phyloP scores from a whole-genome alignment of 2,329 filamentous ascomycete genomes.

The Periconia macrospinosa region DNA sequence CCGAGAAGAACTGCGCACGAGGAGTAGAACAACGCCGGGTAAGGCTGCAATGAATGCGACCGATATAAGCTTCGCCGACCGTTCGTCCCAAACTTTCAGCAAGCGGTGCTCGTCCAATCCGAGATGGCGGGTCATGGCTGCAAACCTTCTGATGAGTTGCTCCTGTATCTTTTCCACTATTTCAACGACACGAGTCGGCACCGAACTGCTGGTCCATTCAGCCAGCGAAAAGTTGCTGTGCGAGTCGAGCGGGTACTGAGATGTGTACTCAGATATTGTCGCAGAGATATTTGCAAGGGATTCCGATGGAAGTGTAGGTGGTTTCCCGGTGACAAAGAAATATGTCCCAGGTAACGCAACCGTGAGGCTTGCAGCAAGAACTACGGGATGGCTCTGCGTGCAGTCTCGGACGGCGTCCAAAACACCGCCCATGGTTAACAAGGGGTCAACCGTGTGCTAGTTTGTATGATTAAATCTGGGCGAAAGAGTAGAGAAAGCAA shows the following conservation, averaged over 20 bases:
- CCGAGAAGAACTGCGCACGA: conserved; percentile 13
- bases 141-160: conserved; percentile 6
- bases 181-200: conserved; percentile 11
- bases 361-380: conserved; percentile 20
- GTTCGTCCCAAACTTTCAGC: conserved; percentile 5
- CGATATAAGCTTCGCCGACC: conserved; percentile 20
- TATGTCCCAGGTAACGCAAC: conserved; percentile 22
- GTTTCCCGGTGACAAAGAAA: conserved; percentile 18
- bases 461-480: too few species aligned
- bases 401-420: conserved; percentile 23
- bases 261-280: conserved; percentile 7
- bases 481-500: too few species aligned
- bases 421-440: conserved; percentile 19
- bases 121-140: conserved; percentile 12
- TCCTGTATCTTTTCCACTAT: conserved; percentile 15
- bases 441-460: neutral
- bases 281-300: conserved; percentile 2
- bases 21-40: conserved; percentile 19
- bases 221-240: conserved; percentile 13
- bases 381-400: conserved; percentile 23
- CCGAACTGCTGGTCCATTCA: conserved; percentile 17
- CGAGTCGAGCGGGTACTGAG: conserved; percentile 6
- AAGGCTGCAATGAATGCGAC: conserved; percentile 22
- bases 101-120: conserved; percentile 8
- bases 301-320: neutral